Evolutionary conservation across 768 basidiomycete species (phyloP).

Genomic region (Leccinum disarticulatum): DNA sequence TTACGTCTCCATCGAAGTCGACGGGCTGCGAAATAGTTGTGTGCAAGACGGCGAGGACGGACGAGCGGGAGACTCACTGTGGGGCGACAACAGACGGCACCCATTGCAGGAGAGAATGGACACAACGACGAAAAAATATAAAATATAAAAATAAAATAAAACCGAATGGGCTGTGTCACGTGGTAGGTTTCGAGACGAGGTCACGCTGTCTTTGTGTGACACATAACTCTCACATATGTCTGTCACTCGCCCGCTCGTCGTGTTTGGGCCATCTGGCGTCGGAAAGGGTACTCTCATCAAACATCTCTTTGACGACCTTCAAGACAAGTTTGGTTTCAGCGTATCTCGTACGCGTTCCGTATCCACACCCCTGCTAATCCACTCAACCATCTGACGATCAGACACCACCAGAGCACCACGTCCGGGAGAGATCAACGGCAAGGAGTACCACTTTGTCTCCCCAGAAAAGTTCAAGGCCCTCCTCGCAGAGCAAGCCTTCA

Average conservation of each 20-base stretch:
- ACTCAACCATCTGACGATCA: slow-evolving; percentile 27
- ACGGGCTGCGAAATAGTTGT: slow-evolving; percentile 58
- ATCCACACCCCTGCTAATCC: not conserved
- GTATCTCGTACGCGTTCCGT: slow-evolving; percentile 71
- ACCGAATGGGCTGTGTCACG: slow-evolving; percentile 15
- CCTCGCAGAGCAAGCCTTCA: slow-evolving; percentile 71
- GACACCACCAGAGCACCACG: slow-evolving; percentile 90
- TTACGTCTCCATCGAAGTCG: slow-evolving; percentile 94
- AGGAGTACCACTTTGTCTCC: slow-evolving; percentile 84
- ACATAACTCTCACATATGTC: slow-evolving; percentile 6
- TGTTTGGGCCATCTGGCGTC: slow-evolving; percentile 91
- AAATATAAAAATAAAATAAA: slow-evolving; percentile 13
- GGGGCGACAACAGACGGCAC: slow-evolving; percentile 82
- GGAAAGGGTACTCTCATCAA: slow-evolving; percentile 91
- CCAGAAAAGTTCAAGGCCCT: slow-evolving; percentile 70
- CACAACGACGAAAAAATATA: not conserved
- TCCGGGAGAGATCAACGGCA: slow-evolving; percentile 77
- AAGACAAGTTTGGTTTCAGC: slow-evolving; percentile 88
- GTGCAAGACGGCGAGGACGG: not conserved
- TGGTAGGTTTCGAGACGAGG: slow-evolving; percentile 1
- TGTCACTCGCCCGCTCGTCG: slow-evolving; percentile 60
- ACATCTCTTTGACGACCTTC: slow-evolving; percentile 77
- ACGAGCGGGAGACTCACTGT: slow-evolving; percentile 46
- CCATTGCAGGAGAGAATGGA: slow-evolving; percentile 42
- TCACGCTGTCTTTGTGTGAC: not conserved